Conservation (phyloP, 1,284 basidiomycete genomes). For the Moesziomyces antarcticus region DNA sequence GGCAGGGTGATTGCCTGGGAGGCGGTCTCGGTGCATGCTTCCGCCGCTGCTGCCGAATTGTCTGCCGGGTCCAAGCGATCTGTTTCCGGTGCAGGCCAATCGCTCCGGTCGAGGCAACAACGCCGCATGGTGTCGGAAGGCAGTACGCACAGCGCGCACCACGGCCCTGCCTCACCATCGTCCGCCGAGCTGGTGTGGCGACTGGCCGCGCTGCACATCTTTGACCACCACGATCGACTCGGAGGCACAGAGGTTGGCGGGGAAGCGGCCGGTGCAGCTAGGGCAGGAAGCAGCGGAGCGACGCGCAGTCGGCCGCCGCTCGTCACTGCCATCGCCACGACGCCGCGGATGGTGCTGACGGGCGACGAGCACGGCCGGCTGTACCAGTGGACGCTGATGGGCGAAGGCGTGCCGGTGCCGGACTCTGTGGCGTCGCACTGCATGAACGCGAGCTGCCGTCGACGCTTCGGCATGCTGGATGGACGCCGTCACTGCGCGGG, state of each 20-base stretch:
- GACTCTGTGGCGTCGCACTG: slow-evolving; percentile 43
- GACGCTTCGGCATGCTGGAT: slow-evolving; percentile 59
- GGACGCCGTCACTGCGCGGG: slow-evolving; percentile 42
- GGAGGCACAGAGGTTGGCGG: slow-evolving; percentile 2
- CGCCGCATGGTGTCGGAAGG: slow-evolving; percentile 16
- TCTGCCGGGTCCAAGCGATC: slow-evolving; percentile 1
- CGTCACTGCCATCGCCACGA: slow-evolving; percentile 37
- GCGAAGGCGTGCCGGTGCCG: slow-evolving; percentile 54
- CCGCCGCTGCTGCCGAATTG: not conserved
- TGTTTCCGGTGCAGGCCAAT: slow-evolving; percentile 1
- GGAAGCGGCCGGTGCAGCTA: not conserved
- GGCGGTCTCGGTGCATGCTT: slow-evolving; percentile 42
- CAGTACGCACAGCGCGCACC: slow-evolving; percentile 3
- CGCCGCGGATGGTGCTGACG: slow-evolving; percentile 44
- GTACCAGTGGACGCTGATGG: slow-evolving; percentile 61
- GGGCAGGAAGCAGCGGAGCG: not conserved
- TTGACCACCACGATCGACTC: slow-evolving; percentile 50
- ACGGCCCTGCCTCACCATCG: not conserved
- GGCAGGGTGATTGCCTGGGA: slow-evolving; percentile 63
- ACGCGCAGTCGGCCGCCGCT: slow-evolving; percentile 21
- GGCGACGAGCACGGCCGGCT: slow-evolving; percentile 60
- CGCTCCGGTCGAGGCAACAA: slow-evolving; percentile 10
- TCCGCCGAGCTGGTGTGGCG: slow-evolving; percentile 20
- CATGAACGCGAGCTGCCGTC: slow-evolving; percentile 44
- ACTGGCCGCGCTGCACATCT: slow-evolving; percentile 48